A percentile compares a stretch with the other conserved stretches of the same genome.
Conservation (phyloP, 495 filamentous ascomycete genomes). For the Amphirosellinia nigrospora region DNA sequence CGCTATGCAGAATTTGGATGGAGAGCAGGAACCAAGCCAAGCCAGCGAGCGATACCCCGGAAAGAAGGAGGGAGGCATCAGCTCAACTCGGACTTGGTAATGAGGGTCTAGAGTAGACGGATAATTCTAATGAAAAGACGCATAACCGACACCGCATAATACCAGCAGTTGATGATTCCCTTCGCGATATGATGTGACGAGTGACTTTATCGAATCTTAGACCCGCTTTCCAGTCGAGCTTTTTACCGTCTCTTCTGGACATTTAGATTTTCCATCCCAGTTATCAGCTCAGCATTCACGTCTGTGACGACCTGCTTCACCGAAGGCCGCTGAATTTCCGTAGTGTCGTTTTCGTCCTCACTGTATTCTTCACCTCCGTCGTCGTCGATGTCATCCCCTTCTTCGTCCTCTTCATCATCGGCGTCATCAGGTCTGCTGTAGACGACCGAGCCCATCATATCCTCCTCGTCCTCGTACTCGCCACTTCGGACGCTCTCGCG, state of each 20-base stretch:
- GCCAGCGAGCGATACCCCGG: neutral
- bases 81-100: neutral
- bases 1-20: constrained; percentile 16
- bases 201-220: neutral
- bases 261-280: constrained; percentile 52
- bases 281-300: constrained; percentile 56
- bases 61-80: neutral
- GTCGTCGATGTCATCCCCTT: constrained; percentile 38
- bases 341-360: constrained; percentile 41
- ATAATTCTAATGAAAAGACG: constrained; percentile 1
- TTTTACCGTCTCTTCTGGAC: constrained; percentile 42
- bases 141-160: constrained; percentile 4
- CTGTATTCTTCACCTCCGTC: constrained; percentile 34
- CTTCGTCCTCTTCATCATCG: constrained; percentile 46
- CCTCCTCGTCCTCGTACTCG: constrained; percentile 47
- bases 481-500: constrained; percentile 45
- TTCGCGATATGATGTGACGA: neutral
- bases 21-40: constrained; percentile 1
- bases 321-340: constrained; percentile 26
- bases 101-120: neutral
- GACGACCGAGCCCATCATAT: constrained; percentile 41
- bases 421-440: constrained; percentile 40
- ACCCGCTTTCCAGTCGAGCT: neutral
- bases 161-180: neutral
- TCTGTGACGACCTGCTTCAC: constrained; percentile 41